Percentiles rank a stretch among this genome's conserved stretches.
phyloP scores from a whole-genome alignment of 2,329 filamentous ascomycete species.

The Talaromyces sp. region DNA sequence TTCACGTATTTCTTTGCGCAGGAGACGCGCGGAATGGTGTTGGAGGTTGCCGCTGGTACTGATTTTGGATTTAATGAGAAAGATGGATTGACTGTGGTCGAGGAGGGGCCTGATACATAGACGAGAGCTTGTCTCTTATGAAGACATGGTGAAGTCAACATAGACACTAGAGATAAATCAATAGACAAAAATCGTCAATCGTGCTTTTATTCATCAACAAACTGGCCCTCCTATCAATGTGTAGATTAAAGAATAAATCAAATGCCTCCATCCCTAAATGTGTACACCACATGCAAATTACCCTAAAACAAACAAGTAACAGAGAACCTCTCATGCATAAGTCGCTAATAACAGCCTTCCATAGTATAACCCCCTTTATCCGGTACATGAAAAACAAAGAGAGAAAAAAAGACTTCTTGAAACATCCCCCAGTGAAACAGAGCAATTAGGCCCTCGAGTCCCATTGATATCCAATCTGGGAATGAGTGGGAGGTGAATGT shows the following conservation, averaged over 20 bases:
- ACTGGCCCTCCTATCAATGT: neutral
- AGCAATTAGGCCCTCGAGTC: constrained; percentile 10
- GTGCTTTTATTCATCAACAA: neutral
- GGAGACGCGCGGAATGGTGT: constrained; percentile 52
- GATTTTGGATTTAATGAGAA: constrained; percentile 22
- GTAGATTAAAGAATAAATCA: neutral
- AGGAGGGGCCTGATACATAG: neutral
- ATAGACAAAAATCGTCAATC: neutral
- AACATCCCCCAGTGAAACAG: neutral
- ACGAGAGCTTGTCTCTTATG: neutral
- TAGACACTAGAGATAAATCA: neutral
- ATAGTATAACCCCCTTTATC: neutral
- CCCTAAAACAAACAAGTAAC: neutral
- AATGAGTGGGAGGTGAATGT: constrained; percentile 7
- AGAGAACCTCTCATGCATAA: constrained; percentile 8
- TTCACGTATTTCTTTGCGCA: constrained; percentile 56
- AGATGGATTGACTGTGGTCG: neutral
- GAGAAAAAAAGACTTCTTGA: neutral
- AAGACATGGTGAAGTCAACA: neutral
- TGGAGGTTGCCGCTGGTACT: constrained; percentile 37
- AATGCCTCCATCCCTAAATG: neutral
- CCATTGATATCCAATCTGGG: constrained; percentile 17
- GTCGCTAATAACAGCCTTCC: constrained; percentile 8
- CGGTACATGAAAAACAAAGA: neutral
- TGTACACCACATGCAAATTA: neutral